Conservation (phyloP, 2,329 filamentous ascomycete species). For the Xylariaceae sp. region DNA sequence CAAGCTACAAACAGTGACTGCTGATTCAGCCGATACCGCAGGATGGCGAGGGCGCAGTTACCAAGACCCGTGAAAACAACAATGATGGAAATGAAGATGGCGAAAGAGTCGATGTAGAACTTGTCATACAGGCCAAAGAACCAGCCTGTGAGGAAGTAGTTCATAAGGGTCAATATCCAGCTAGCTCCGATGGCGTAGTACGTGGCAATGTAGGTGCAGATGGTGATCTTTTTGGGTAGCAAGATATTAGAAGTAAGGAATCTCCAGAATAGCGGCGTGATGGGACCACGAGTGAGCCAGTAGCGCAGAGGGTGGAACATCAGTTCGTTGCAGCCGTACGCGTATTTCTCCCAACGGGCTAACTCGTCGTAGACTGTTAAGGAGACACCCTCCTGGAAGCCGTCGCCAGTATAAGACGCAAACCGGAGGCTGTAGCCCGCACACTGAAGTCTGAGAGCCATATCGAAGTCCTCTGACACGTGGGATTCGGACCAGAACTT, state of each 20-base stretch:
- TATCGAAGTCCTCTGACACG: constrained; percentile 81
- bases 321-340: constrained; percentile 81
- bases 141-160: constrained; percentile 79
- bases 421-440: constrained; percentile 73
- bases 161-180: constrained; percentile 72
- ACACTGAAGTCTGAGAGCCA: constrained; percentile 76
- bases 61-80: constrained; percentile 39
- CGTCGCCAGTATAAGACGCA: constrained; percentile 73
- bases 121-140: constrained; percentile 54
- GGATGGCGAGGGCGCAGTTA: constrained; percentile 53
- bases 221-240: constrained; percentile 74
- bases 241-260: constrained; percentile 76
- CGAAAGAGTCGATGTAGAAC: constrained; percentile 65
- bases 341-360: constrained; percentile 85
- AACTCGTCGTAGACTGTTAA: constrained; percentile 84
- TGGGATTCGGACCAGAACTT: constrained; percentile 83
- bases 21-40: constrained; percentile 61
- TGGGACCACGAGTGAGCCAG: constrained; percentile 74
- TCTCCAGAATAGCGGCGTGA: constrained; percentile 75
- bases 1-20: constrained; percentile 48
- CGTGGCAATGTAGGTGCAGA: constrained; percentile 77
- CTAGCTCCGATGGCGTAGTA: constrained; percentile 79
- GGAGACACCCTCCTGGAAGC: constrained; percentile 82
- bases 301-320: constrained; percentile 77
- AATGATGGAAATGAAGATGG: constrained; percentile 38